Percentiles rank a stretch among this genome's conserved stretches.
These are phyloP conservation scores for Neltuma alba DNA, from an alignment of 306 rosid species.

Conservation along the genomic window DNA sequence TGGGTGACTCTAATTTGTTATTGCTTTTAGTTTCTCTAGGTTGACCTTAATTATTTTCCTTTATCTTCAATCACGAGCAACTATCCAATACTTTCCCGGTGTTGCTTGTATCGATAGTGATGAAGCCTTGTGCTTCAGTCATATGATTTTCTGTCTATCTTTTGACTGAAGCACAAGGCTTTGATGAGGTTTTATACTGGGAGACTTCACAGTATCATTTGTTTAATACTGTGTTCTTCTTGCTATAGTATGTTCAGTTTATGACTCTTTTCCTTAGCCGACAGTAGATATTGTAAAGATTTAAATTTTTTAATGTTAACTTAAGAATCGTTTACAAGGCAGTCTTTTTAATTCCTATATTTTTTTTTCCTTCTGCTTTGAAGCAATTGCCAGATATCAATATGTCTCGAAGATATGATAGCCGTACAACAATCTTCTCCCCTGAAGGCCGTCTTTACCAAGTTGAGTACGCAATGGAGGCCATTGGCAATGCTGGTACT, in stretches of 20 bases:
- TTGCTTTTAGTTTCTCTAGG: background rate
- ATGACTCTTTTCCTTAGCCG: background rate
- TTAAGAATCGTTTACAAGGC: background rate
- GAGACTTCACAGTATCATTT: background rate
- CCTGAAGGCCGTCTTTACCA: conserved; percentile 62
- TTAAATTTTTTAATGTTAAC: background rate
- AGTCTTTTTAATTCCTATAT: conserved; percentile 24
- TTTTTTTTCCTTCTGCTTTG: conserved; percentile 20
- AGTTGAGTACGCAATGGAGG: conserved; percentile 63
- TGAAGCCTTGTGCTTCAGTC: background rate
- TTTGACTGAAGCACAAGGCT: too few species aligned
- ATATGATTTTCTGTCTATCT: background rate
- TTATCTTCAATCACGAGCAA: background rate
- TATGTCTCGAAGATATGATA: conserved; percentile 61
- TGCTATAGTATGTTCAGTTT: background rate
- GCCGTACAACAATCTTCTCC: conserved; percentile 60
- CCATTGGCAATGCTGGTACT: conserved; percentile 58
- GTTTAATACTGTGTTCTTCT: background rate
- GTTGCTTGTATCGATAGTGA: background rate
- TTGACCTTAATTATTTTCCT: background rate
- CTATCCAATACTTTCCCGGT: background rate
- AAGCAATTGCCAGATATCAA: conserved; percentile 28
- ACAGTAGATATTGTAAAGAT: background rate
- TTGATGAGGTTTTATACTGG: background rate
- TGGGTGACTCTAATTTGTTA: background rate